These are phyloP conservation scores for Glarea lozoyensis DNA, from an alignment of 495 filamentous ascomycete genomes.

Conservation along the genomic window DNA sequence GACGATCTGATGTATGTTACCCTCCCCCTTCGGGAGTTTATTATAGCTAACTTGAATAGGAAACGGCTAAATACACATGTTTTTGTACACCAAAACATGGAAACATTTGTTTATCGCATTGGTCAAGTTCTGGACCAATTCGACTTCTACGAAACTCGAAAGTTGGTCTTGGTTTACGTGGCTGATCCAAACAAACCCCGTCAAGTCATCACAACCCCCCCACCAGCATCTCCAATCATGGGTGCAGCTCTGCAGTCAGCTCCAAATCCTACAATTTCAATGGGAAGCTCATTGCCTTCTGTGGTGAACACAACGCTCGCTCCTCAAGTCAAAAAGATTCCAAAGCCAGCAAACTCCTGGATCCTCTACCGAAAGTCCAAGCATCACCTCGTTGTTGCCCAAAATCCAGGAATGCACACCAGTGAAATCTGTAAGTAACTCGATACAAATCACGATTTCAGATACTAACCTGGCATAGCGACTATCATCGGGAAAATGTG, in stretches of 20 bases:
- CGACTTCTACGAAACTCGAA: neutral
- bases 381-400: conserved; percentile 26
- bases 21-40: too few relatives aligned
- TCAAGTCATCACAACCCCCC: neutral
- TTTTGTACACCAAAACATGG: neutral
- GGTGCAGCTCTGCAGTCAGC: too few relatives aligned
- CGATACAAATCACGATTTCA: neutral
- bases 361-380: conserved; percentile 37
- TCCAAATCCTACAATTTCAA: too few relatives aligned
- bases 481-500: conserved; percentile 35
- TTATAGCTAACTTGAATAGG: neutral
- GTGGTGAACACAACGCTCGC: too few relatives aligned
- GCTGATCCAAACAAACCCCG: neutral
- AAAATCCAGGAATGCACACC: conserved; percentile 31
- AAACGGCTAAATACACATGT: neutral
- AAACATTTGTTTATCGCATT: neutral
- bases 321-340: too few relatives aligned
- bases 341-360: conserved; percentile 35
- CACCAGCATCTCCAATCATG: too few relatives aligned
- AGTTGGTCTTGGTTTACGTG: neutral
- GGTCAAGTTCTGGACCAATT: neutral
- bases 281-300: too few relatives aligned
- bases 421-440: conserved; percentile 38
- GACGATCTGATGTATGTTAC: too few relatives aligned
- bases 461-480: conserved; percentile 27